Base-by-base conservation (phyloP, 331 rosid genomes). In the Prunus yedoensis region DNA sequence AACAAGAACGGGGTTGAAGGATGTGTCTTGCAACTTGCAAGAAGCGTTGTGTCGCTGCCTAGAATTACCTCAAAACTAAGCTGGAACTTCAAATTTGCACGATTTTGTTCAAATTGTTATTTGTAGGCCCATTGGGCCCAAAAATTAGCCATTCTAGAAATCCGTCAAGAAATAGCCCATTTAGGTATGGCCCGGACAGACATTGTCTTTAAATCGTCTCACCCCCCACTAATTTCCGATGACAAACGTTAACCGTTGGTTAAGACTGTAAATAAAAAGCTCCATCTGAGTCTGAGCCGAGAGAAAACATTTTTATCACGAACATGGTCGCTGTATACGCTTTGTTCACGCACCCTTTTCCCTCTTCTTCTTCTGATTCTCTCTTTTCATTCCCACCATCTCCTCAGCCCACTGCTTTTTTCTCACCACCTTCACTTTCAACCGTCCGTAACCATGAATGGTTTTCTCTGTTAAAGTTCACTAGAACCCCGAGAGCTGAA, bases 271-370 rank as follows among this genome's bases (percentile, higher is more conserved):
- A 62, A 62, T 3, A n/a, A 18, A 65, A 38, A 23, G 20, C 63
- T 54, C 27, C 7, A 14, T n/a, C n/a, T n/a, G n/a, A n/a, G n/a
- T 61, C 43, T 8, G 5, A 18, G 68, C 57, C 46, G 27, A 4
- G 23, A 21, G 32, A 41, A 10, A n/a, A 25, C 25, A 4, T 10
- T 9, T 72, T 43, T 13, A 2, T 35, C 50, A 15, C 47, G 13
- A 51, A 49, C 27, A 88, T 89, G 96, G 84, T 61, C 50, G 65
- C 79, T 58, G 17, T 78, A 3, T 86, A 77, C 25, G 20, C 82
- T 73, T 71, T 59, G 14, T 79, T 58, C 30, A 20, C 79, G 13
- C 67, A 50, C 28, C 68, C 75, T 2, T 63, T 65, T 71, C 80
- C 60, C 28, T 61, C 73, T 38, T 58, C 66, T 57, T 71, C 68